Conservation (phyloP, 2,329 filamentous ascomycete species). For the Stylonectria norvegica region DNA sequence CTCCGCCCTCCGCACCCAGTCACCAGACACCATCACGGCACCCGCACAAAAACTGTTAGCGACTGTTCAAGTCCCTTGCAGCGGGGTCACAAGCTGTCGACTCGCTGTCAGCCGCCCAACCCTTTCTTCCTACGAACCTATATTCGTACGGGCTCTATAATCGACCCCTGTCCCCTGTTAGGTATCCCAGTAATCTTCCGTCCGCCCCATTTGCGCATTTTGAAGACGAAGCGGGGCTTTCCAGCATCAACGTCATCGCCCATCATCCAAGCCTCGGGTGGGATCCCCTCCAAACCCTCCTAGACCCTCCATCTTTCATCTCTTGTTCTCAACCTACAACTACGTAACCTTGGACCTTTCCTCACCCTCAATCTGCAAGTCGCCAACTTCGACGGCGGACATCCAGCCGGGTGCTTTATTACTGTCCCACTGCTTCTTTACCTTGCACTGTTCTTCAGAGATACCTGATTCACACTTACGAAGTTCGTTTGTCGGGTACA, state of each 20-base stretch:
- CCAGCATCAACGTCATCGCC: slow-evolving; percentile 27
- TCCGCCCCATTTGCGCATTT: no score
- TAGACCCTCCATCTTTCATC: slow-evolving; percentile 18
- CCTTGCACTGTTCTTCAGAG: background rate
- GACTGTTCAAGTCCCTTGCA: slow-evolving; percentile 11
- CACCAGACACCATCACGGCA: background rate
- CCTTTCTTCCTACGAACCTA: no score
- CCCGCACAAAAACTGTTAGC: background rate
- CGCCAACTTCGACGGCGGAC: background rate
- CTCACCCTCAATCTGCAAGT: slow-evolving; percentile 17
- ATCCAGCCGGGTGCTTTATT: background rate
- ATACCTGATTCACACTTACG: background rate
- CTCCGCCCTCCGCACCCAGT: background rate
- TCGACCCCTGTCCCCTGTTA: background rate
- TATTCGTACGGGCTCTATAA: no score
- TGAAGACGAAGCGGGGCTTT: slow-evolving; percentile 18
- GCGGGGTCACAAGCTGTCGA: slow-evolving; percentile 20
- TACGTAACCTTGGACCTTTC: slow-evolving; percentile 21
- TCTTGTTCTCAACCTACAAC: slow-evolving; percentile 5
- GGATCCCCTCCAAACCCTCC: background rate
- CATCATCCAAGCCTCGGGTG: no score
- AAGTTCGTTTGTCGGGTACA: background rate
- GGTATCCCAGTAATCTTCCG: slow-evolving; percentile 9
- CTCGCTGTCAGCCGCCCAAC: background rate
- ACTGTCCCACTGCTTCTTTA: background rate